Conservation (phyloP, 2,329 filamentous ascomycete species). For the Sclerotinia glacialis region DNA sequence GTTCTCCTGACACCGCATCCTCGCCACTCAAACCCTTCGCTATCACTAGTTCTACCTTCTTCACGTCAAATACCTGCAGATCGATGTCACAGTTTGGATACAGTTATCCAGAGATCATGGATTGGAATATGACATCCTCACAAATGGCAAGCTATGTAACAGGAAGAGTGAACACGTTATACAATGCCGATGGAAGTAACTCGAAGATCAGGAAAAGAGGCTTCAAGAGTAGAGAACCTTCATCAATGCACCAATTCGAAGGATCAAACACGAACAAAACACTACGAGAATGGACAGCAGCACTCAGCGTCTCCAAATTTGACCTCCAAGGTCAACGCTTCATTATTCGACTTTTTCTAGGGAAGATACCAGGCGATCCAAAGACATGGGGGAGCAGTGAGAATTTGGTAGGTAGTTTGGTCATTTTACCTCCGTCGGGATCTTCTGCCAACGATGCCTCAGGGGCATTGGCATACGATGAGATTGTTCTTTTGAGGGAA, state of each 20-base stretch:
- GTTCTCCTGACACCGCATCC: conserved; percentile 34
- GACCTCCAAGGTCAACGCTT: conserved; percentile 33
- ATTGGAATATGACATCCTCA: conserved; percentile 50
- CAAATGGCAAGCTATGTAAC: conserved; percentile 60
- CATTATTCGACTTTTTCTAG: conserved; percentile 32
- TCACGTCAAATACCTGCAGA: conserved; percentile 27
- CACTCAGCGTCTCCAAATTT: conserved; percentile 34
- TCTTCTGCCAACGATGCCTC: conserved; percentile 17
- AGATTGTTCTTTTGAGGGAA: conserved; percentile 28
- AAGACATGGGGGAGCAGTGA: conserved; percentile 28
- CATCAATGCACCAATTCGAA: neutral
- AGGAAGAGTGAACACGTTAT: conserved; percentile 57
- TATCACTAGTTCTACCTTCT: conserved; percentile 35
- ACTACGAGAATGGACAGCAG: conserved; percentile 31
- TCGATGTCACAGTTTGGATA: conserved; percentile 32
- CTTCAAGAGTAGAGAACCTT: neutral
- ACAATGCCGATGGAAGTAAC: conserved; percentile 32
- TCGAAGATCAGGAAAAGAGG: conserved; percentile 15
- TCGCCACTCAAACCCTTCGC: conserved; percentile 33
- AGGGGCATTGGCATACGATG: conserved; percentile 28
- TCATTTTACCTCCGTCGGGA: conserved; percentile 31
- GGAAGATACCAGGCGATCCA: conserved; percentile 28
- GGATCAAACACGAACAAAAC: neutral
- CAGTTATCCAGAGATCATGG: conserved; percentile 39
- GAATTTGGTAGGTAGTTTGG: conserved; percentile 27